These are phyloP conservation scores for Juncus inflexus DNA, from an alignment of 176 grass and related monocot genomes.

Conservation along the genomic window DNA sequence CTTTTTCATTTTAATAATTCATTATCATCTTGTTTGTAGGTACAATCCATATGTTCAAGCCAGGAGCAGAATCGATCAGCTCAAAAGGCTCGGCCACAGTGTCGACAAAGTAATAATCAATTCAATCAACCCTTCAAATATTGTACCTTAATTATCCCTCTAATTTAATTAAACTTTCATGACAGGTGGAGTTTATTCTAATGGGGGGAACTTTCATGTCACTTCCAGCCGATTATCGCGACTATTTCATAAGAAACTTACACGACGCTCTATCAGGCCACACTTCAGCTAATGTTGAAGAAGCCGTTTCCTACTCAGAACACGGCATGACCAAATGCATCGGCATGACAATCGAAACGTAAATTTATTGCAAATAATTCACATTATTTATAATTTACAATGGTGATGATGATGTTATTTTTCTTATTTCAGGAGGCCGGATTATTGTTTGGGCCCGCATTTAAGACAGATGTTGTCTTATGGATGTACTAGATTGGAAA, in stretches of 20 bases:
- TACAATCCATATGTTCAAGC: conserved; percentile 98
- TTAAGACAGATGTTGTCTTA: conserved; percentile 91
- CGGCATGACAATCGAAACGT: conserved; percentile 99
- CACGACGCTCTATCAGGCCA: conserved; percentile 92
- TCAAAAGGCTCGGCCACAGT: conserved; percentile 95
- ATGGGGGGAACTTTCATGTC: conserved; percentile 99
- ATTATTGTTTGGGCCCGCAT: conserved; percentile 95
- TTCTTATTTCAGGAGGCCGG: conserved; percentile 68
- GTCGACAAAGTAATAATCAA: conserved; percentile 74
- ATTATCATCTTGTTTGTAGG: conserved; percentile 33
- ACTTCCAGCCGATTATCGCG: conserved; percentile 82
- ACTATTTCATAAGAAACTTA: conserved; percentile 98
- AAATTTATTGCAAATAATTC: conserved; percentile 25
- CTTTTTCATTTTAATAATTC: too few relatives aligned
- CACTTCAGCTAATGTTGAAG: conserved; percentile 95
- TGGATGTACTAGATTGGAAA: conserved; percentile 94
- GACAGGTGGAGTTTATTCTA: conserved; percentile 91
- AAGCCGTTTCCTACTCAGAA: conserved; percentile 96
- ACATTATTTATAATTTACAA: conserved; percentile 10
- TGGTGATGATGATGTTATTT: conserved; percentile 5
- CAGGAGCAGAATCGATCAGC: conserved; percentile 98
- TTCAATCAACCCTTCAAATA: neutral
- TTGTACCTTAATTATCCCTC: neutral
- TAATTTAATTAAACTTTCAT: neutral
- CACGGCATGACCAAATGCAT: conserved; percentile 92